Conservation (phyloP, 2,329 filamentous ascomycete genomes). For the Trichophyton schoenleinii region DNA sequence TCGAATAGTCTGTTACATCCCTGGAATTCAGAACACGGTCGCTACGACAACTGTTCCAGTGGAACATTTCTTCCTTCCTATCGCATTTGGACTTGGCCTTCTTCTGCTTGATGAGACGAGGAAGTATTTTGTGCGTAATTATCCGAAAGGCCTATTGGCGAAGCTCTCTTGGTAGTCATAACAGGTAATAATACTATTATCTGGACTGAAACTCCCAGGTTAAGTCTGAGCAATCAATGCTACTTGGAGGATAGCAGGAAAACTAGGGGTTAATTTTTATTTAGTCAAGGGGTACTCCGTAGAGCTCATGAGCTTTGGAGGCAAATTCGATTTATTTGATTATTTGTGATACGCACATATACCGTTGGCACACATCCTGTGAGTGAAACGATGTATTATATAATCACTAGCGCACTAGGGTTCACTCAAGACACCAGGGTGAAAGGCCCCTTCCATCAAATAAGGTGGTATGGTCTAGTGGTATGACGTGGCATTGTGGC, state of each 20-base stretch:
- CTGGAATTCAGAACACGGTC: conserved; percentile 48
- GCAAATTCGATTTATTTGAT: no score
- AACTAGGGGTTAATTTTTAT: no score
- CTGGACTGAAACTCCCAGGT: neutral
- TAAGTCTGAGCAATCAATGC: no score
- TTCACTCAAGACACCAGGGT: neutral
- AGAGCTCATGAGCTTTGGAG: no score
- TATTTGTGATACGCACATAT: no score
- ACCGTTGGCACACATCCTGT: no score
- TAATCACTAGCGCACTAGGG: no score
- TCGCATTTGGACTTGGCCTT: conserved; percentile 55
- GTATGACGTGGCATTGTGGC: conserved; percentile 15
- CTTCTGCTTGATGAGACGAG: conserved; percentile 54
- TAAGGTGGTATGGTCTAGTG: conserved; percentile 19
- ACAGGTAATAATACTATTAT: neutral
- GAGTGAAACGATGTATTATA: no score
- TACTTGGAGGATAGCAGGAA: no score
- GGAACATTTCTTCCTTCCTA: conserved; percentile 65
- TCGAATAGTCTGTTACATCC: conserved; percentile 44
- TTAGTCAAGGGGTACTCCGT: no score
- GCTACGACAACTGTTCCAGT: conserved; percentile 52
- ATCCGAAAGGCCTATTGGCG: conserved; percentile 45
- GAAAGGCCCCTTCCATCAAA: neutral
- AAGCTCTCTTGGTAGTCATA: conserved; percentile 50
- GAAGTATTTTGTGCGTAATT: conserved; percentile 50